A percentile compares a stretch with the other conserved stretches of the same genome.
These are phyloP conservation scores for Fraxinus baroniana DNA, from an alignment of 305 asterid genomes.

Conservation along the genomic window DNA sequence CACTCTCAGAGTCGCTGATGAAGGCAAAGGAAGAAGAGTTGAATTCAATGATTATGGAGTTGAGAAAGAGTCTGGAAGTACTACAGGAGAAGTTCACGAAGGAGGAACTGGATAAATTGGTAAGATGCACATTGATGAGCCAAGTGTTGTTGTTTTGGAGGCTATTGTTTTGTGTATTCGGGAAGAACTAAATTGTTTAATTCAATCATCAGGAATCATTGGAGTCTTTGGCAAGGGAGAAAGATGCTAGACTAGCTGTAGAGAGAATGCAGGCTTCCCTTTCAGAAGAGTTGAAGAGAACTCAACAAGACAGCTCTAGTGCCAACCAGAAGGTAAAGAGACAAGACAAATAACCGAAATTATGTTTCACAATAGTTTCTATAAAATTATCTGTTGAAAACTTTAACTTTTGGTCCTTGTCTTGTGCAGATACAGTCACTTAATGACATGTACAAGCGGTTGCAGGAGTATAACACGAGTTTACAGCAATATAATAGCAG, in stretches of 20 bases:
- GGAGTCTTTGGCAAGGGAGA: slow-evolving; percentile 67
- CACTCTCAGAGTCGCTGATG: slow-evolving; percentile 55
- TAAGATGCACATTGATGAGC: slow-evolving; percentile 23
- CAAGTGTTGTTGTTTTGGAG: neutral
- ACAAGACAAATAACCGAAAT: neutral
- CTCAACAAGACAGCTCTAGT: slow-evolving; percentile 58
- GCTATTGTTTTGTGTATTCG: neutral
- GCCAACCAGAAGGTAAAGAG: slow-evolving; percentile 61
- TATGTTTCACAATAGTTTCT: neutral
- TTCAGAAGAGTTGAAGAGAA: slow-evolving; percentile 68
- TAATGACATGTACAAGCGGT: slow-evolving; percentile 67
- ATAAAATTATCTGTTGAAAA: neutral
- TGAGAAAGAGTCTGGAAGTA: slow-evolving; percentile 59
- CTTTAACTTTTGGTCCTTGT: neutral
- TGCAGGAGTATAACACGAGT: slow-evolving; percentile 80
- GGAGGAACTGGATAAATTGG: slow-evolving; percentile 73
- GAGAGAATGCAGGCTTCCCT: slow-evolving; percentile 70
- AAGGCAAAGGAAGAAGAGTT: slow-evolving; percentile 80
- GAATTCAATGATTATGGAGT: slow-evolving; percentile 70
- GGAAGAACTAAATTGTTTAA: slow-evolving; percentile 17
- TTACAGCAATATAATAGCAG: slow-evolving; percentile 80
- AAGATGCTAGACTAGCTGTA: slow-evolving; percentile 57
- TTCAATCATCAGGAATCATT: slow-evolving; percentile 60
- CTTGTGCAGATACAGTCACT: slow-evolving; percentile 68
- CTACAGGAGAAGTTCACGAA: slow-evolving; percentile 63